Evolutionary conservation across 1,284 basidiomycete species (phyloP), one percentile per base, ranked within the genome.

Genomic region (Grifola frondosa): DNA sequence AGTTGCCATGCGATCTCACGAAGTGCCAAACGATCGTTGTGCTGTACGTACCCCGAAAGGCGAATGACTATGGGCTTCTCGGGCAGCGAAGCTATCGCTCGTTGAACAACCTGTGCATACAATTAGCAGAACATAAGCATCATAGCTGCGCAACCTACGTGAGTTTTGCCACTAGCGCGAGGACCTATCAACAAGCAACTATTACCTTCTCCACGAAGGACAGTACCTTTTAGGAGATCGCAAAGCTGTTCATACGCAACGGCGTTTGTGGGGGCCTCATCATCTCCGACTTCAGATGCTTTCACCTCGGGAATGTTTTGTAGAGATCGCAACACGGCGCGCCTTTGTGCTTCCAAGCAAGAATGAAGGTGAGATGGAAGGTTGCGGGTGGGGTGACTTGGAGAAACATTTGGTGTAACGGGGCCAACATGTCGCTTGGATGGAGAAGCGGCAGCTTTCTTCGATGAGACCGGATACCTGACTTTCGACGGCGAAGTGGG

Each of bases 1-100:
- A 93, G 64, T 58, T 98, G 95, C 40, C 84, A 73, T 0, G 91
- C 91, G 54, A 97, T 89, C 64, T 96, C 91, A n/a, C 86, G 81
- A 62, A 97, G 81, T n/a, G 95, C 95, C 4, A 91, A 70, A 21
- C 88, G 77, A 61, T 97, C 95, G 36, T 84, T 91, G 21, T 76
- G 79, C 53, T 97, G 92, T 0, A 84, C 78, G 63, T 89, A 79
- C 0, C 92, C 95, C n/a, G 87, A 91, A 1, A 97, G 72, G 1
- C 84, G 83, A 35, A 97, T 76, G 29, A 92, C 63, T 44, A 96
- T 83, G 0, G 89, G 80, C 26, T 69, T 67, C 32, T 62, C 60
- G 1, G 69, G 49, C 23, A 81, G 55, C 21, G 67, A 49, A 12
- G 64, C 53, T 15, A 89, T 64, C 22, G 77, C 82, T 30, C 66